A percentile compares a stretch with the other conserved stretches of the same genome.
Conservation (phyloP, 129 eudicot species). For the Gnaphalium uliginosum region DNA sequence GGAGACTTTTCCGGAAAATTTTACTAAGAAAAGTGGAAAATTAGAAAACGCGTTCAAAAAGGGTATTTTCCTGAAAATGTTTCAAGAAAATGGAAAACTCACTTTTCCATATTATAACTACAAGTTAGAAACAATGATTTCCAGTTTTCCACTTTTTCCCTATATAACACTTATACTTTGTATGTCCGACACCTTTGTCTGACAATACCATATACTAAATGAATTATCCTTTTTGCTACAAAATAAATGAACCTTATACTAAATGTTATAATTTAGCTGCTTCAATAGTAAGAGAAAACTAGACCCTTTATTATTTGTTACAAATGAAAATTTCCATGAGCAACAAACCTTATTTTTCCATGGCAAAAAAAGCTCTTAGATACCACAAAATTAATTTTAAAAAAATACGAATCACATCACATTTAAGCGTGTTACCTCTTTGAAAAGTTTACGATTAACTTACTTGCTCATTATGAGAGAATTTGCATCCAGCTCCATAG, state of each 20-base stretch:
- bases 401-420: not conserved
- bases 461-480: conserved; percentile 91
- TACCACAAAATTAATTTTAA: not conserved
- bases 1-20: too few species aligned
- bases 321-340: too few species aligned
- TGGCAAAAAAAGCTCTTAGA: not conserved
- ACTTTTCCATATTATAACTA: too few species aligned
- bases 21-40: too few species aligned
- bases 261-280: not conserved
- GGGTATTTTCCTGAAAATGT: too few species aligned
- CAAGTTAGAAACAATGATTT: too few species aligned
- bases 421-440: not conserved
- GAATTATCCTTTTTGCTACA: not conserved
- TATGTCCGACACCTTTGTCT: not conserved
- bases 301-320: not conserved
- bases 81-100: too few species aligned
- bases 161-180: not conserved
- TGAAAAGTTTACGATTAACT: conserved; percentile 22
- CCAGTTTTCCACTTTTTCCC: too few species aligned
- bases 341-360: not conserved
- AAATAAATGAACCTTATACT: not conserved
- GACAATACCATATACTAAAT: not conserved
- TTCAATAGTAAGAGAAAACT: not conserved
- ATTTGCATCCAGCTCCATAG: conserved; percentile 87
- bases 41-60: too few species aligned